Base-by-base conservation (phyloP, 306 rosid species). In the Prunus mongolica region DNA sequence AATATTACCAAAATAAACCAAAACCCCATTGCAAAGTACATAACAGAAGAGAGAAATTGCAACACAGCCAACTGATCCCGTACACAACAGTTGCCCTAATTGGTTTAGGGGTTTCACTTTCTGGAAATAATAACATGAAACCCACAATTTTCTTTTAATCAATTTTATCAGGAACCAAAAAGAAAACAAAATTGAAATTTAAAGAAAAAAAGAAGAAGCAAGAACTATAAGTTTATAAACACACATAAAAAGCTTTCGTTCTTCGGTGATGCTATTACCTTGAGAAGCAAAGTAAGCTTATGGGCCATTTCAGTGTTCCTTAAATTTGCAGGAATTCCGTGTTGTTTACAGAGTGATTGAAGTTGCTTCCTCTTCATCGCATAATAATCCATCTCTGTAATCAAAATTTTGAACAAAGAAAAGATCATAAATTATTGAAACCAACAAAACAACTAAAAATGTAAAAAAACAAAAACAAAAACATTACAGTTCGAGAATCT, bases 291-390 rank as follows among this genome's bases (percentile, higher is more conserved):
- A 51, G 71, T 60, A 14, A 87, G 88, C 41, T 73, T 64, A 8
- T 65, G 18, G 7, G 91, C 91, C 89, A 85, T 85, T 65, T 82
- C 89, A 0, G 10, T 13, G 24, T 85, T 87, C 72, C 67, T 74
- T 67, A 87, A 65, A 65, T 87, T 87, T 11, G 89, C 91, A 18
- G 84, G 85, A 38, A 87, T 83, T 22, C 84, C 87, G 73, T 82
- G 86, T 60, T 78, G 57, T 81, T 82, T 87, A 79, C 91, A 80
- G 2, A 87, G 67, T 8, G 82, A 22, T 72, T 87, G 89, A 6
- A 87, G 81, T 30, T 22, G 58, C 79, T 78, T 82, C 84, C 91
- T 85, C 82, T 78, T 85, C 91, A 80, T 85, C 58, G 55, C 72
- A 15, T 72, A 69, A 47, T 78, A 85, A 22, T 85, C 87, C 84